Evolutionary conservation across 2,329 filamentous ascomycete genomes (phyloP), one percentile per base, ranked within the genome.

Genomic region (Colletotrichum euphorbiae): DNA sequence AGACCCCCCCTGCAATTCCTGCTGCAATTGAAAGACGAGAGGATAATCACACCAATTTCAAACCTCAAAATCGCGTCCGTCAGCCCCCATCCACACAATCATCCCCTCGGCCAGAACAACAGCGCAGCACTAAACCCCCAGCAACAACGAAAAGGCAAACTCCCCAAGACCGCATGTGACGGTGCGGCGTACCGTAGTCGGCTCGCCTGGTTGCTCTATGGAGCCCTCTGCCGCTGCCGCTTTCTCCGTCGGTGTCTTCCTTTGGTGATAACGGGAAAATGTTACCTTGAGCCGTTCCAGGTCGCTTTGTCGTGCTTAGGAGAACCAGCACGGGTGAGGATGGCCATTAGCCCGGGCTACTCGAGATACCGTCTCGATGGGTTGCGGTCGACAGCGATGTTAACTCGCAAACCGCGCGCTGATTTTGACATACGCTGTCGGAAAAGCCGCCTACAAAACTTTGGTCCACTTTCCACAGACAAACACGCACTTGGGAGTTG

Each of bases 61-160:
- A 45, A 77, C 74, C 4, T 66, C 68, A 6, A 71, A 70, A 8
- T 74, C 74, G 0, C 64, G 40, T 3, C 73, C 72, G 1, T 65
- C 65, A 15, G 77, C 63, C 2, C 73, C 72, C 40, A 75, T 69
- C 62, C 74, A 76, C 33, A 74, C 70, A 24, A 78, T 55, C 11
- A 73, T 71, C 11, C 74, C 71, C 21, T 76, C 72, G 17, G 77
- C 71, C 0, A 45, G 66, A 38, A 76, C 43, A n/a, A 74, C 69
- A 8, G 72, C 72, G 2, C 65, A 21, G 57, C 72, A 73, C 62
- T 79, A 74, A 48, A 74, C 9, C 19, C 45, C 70, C n/a, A 79
- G 67, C 57, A 77, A 66, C 42, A 74, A 57, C 8, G 71, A 73
- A 36, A 77, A 76, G 45, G 76, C 59, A 5, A 73, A 33, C 59